Conservation (phyloP, 495 filamentous ascomycete genomes). For the Pyrenopolyporus hunteri region DNA sequence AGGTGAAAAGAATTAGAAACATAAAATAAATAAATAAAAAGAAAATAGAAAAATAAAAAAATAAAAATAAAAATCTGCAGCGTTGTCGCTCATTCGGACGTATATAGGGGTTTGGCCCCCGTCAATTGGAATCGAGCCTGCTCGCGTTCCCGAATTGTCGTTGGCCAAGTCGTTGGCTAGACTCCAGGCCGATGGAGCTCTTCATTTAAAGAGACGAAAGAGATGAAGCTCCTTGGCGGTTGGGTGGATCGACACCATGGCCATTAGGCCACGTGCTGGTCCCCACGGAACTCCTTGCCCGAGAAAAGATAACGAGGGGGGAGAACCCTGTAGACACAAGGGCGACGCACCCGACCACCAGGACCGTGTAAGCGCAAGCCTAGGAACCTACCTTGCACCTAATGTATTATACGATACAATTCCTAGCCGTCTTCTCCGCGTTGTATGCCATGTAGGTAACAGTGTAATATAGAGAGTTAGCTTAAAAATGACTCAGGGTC, state of each 20-base stretch:
- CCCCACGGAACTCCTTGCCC: conserved; percentile 16
- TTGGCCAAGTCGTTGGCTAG: neutral
- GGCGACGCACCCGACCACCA: neutral
- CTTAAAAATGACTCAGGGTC: neutral
- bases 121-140: conserved; percentile 4
- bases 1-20: too few species aligned
- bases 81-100: conserved; percentile 5
- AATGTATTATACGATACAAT: too few species aligned
- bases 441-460: too few species aligned
- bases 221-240: conserved; percentile 9
- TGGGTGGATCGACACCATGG: conserved; percentile 22
- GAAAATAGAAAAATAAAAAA: too few species aligned
- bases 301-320: conserved; percentile 22
- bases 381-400: neutral
- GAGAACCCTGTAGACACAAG: conserved; percentile 15
- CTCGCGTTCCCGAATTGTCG: neutral
- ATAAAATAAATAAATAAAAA: too few species aligned
- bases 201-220: neutral
- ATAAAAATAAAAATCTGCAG: too few species aligned
- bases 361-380: neutral
- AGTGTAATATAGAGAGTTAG: too few species aligned
- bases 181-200: neutral
- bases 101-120: neutral
- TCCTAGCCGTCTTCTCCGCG: too few species aligned
- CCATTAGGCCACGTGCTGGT: conserved; percentile 31